Conservation (phyloP, 2,329 filamentous ascomycete genomes). For the Chrysoporthe puriensis region DNA sequence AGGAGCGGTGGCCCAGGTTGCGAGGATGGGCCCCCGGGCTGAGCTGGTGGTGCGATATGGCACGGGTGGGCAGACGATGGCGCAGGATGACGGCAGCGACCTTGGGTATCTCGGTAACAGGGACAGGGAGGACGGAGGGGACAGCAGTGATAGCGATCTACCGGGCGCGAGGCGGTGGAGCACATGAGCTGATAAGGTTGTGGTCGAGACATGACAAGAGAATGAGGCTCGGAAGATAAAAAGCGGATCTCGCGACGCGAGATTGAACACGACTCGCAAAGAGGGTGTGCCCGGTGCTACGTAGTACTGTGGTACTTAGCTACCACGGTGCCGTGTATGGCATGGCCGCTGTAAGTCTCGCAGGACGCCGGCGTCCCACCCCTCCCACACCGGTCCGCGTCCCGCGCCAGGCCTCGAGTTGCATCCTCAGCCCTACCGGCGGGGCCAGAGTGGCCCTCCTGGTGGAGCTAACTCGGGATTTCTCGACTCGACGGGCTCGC, state of each 20-base stretch:
- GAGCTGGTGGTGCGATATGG: slow-evolving; percentile 25
- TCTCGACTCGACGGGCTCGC: neutral
- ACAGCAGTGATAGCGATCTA: neutral
- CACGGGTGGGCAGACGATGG: slow-evolving; percentile 28
- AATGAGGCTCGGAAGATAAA: slow-evolving; percentile 20
- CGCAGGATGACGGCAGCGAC: slow-evolving; percentile 16
- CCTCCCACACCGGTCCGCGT: slow-evolving; percentile 1
- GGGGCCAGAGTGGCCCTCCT: neutral
- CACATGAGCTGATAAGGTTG: slow-evolving; percentile 11
- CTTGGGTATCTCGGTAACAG: slow-evolving; percentile 10
- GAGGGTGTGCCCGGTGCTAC: no score
- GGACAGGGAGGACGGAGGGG: neutral
- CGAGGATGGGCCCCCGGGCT: neutral
- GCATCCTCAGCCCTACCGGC: slow-evolving; percentile 16
- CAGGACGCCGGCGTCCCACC: neutral
- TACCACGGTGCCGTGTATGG: neutral
- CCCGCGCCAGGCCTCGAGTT: slow-evolving; percentile 1
- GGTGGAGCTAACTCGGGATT: neutral
- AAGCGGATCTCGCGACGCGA: slow-evolving; percentile 27
- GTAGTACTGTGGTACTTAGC: no score
- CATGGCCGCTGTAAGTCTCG: neutral
- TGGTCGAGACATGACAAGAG: slow-evolving; percentile 12
- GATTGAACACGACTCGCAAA: no score
- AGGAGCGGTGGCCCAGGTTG: neutral
- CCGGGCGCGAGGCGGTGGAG: neutral